Base-by-base conservation (phyloP, 2,329 filamentous ascomycete species). In the Neofusicoccum umdonicola region DNA sequence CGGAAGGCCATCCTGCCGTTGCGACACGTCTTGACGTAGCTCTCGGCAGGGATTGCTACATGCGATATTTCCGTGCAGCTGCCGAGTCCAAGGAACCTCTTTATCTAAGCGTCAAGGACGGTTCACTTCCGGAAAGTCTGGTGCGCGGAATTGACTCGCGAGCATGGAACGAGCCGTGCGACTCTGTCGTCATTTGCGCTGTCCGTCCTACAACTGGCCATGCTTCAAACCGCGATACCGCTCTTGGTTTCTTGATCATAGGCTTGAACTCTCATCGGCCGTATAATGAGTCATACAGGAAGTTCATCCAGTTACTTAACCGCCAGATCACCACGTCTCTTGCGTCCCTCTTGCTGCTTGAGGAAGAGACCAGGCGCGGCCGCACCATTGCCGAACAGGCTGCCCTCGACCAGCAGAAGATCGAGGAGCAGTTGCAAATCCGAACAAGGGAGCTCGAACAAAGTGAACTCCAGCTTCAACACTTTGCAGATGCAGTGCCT, bases 261-360 rank as follows among this genome's bases (percentile, higher is more conserved):
- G 74, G 74, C 1, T 68, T 76, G 17, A 75, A 75, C 45, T 72
- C 73, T 7, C 71, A 71, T 3, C 69, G 74, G 51, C 72, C 73
- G 3, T 76, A 74, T 35, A 73, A 76, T 45, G 71, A 74, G 0
- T 73, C 74, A 27, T 76, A 76, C 52, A 68, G 67, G 37, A 69
- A 68, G 11, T 76, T 76, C 54, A 68, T 70, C 13, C 64, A 68
- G 19, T 71, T 74, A 68, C 68, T 76, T 27, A 74, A 73, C 60
- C 67, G 73, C 48, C 73, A 75, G 42, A 61, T 76, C 19, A 71
- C 73, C 7, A 74, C 72, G n/a, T 74, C 72, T 4, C 62, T 75
- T 37, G 74, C 74, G 19, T 76, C 74, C 3, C 71, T 75, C 3
- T 64, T 76, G 74, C 11, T 76, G 71, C 52, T 72, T 72, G 60